Conservation (phyloP, 2,329 filamentous ascomycete genomes). For the Aspergillus sp. region DNA sequence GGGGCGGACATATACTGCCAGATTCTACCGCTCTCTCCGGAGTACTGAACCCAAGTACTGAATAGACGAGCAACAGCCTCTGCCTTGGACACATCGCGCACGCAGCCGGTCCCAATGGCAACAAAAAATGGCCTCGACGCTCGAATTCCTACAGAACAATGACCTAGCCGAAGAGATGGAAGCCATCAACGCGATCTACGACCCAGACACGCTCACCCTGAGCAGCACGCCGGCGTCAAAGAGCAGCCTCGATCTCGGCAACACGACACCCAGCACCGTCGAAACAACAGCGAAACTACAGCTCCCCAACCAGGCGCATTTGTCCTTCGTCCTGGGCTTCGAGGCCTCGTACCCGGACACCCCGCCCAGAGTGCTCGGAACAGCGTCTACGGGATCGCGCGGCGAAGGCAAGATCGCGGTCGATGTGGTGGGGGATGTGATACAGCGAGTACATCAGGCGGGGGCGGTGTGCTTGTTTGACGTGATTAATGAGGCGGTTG, state of each 20-base stretch:
- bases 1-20: too few species aligned
- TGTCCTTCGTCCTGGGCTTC: constrained; percentile 53
- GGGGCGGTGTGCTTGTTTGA: constrained; percentile 84
- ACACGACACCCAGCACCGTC: constrained; percentile 7
- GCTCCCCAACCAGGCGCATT: constrained; percentile 50
- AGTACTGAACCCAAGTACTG: too few species aligned
- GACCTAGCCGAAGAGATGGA: constrained; percentile 40
- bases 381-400: constrained; percentile 62
- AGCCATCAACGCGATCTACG: constrained; percentile 50
- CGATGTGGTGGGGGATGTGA: constrained; percentile 56
- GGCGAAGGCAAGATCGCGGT: constrained; percentile 65
- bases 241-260: constrained; percentile 20
- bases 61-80: too few species aligned
- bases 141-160: constrained; percentile 20
- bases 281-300: constrained; percentile 47
- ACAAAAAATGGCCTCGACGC: constrained; percentile 11
- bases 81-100: too few species aligned
- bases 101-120: too few species aligned
- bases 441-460: constrained; percentile 58
- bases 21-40: too few species aligned
- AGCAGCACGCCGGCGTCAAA: constrained; percentile 15
- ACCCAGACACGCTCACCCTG: constrained; percentile 51
- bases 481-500: constrained; percentile 59
- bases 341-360: constrained; percentile 63
- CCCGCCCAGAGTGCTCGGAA: constrained; percentile 65